Conservation (phyloP, 306 rosid genomes). For the Trichosanthes cucumerina region DNA sequence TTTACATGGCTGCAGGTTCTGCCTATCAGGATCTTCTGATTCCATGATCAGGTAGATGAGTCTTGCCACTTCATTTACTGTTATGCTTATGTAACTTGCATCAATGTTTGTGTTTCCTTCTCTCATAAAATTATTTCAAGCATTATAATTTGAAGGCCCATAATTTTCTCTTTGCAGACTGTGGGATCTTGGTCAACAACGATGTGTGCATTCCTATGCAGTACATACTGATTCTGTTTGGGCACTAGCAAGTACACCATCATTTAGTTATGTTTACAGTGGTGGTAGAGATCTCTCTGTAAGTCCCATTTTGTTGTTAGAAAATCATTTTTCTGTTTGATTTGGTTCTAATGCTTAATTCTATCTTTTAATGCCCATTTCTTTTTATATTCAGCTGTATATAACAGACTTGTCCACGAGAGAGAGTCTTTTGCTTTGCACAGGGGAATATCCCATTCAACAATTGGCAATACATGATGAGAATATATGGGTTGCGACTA, state of each 20-base stretch:
- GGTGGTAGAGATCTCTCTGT: constrained; percentile 98
- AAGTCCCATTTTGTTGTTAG: constrained; percentile 38
- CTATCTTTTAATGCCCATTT: constrained; percentile 29
- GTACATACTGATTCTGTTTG: constrained; percentile 99
- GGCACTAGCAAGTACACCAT: constrained; percentile 96
- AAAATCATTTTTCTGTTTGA: constrained; percentile 1
- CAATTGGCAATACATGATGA: constrained; percentile 76
- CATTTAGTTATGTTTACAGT: constrained; percentile 94
- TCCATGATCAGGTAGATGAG: constrained; percentile 87
- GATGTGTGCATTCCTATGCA: constrained; percentile 95
- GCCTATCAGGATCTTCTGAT: constrained; percentile 98
- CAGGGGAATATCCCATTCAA: constrained; percentile 83
- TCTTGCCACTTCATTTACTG: constrained; percentile 2
- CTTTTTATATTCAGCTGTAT: constrained; percentile 64
- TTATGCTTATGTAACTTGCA: background rate
- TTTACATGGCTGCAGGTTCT: constrained; percentile 47
- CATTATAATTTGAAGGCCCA: constrained; percentile 10
- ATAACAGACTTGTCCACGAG: constrained; percentile 97
- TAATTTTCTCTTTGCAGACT: constrained; percentile 44
- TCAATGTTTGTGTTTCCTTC: background rate
- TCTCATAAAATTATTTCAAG: background rate
- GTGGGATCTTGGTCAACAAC: constrained; percentile 99
- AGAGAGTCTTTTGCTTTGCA: constrained; percentile 88
- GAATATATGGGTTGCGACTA: constrained; percentile 81
- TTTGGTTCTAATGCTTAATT: constrained; percentile 18